Base-by-base conservation (phyloP, 2,329 filamentous ascomycete species). In the Paracoccidioides lutzii region DNA sequence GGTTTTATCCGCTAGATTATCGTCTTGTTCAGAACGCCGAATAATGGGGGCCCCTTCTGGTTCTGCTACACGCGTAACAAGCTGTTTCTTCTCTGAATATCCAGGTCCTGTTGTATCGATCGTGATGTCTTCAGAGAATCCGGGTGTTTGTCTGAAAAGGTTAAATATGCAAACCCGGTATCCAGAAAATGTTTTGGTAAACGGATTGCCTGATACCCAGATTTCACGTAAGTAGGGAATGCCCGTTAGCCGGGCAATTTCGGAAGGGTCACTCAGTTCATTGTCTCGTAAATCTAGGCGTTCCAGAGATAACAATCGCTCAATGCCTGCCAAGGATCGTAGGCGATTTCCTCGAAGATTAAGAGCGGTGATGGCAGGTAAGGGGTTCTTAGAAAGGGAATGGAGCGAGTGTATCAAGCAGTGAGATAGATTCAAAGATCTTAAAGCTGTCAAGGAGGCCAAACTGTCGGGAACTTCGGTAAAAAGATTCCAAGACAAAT, bases 341-440 rank as follows among this genome's bases (percentile, higher is more conserved):
- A 98, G 79, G 48, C 90, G 83, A 69, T 98, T 98, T 52, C 83
- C 88, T 56, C 91, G 84, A 55, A 98, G 80, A 65, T 97, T 97
- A 56, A 98, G 76, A 1, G 90, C 90, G 1, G 88, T 94, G 59
- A 98, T 95, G 22, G 93, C 91, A 33, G 93, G 91, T 4, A 98
- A 78, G 10, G 93, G 89, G 64, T 86, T 93, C 60, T 87, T 83
- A 2, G 84, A 84, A 44, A 98, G 76, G 1, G 91, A 95, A 64
- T 94, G 87, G 55, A 98, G 77, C 14, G 90, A 93, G 63, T 91
- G 88, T 60, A 98, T 97, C 90, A 97, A 96, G 77, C 91, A 97
- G 65, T 95, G 87, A 3, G 91, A 95, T 32, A 98, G 78, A 65
- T 98, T 97, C 54, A 98, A 75, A 30, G 93, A 90, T 60, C 90